Evolutionary conservation across 129 eudicot genomes (phyloP).

Genomic region (Smallanthus sonchifolius): DNA sequence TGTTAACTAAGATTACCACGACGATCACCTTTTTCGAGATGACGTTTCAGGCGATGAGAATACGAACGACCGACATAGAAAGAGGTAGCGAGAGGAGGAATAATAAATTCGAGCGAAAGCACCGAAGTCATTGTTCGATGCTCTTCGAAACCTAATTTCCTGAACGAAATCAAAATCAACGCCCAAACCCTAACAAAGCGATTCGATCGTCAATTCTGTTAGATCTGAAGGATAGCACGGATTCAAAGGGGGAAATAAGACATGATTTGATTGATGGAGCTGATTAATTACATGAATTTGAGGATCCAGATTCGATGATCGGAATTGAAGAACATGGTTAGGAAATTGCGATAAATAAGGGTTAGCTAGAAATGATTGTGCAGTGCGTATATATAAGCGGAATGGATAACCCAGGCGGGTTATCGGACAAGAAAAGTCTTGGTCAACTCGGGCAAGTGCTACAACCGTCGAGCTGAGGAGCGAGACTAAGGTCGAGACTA

Average conservation of each 20-base stretch:
- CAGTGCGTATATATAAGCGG: slow-evolving; percentile 1
- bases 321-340: slow-evolving; percentile 34
- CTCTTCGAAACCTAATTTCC: slow-evolving; percentile 34
- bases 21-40: slow-evolving; percentile 82
- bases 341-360: slow-evolving; percentile 17
- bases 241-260: slow-evolving; percentile 15
- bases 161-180: not conserved
- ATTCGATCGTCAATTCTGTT: slow-evolving; percentile 3
- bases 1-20: slow-evolving; percentile 99
- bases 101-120: slow-evolving; percentile 42
- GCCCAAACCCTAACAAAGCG: slow-evolving; percentile 26
- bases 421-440: slow-evolving; percentile 11
- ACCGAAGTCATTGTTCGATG: slow-evolving; percentile 95
- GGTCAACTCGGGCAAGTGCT: no score
- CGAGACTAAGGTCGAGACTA: no score
- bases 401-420: slow-evolving; percentile 14
- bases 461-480: no score
- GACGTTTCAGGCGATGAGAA: slow-evolving; percentile 84
- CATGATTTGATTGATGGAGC: not conserved
- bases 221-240: slow-evolving; percentile 1
- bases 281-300: slow-evolving; percentile 4
- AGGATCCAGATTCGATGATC: slow-evolving; percentile 28
- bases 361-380: slow-evolving; percentile 2
- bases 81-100: slow-evolving; percentile 33
- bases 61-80: slow-evolving; percentile 50